A percentile compares a stretch with the other conserved stretches of the same genome.
Conservation (phyloP, 1,284 basidiomycete genomes). For the Apiotrichum sp. region DNA sequence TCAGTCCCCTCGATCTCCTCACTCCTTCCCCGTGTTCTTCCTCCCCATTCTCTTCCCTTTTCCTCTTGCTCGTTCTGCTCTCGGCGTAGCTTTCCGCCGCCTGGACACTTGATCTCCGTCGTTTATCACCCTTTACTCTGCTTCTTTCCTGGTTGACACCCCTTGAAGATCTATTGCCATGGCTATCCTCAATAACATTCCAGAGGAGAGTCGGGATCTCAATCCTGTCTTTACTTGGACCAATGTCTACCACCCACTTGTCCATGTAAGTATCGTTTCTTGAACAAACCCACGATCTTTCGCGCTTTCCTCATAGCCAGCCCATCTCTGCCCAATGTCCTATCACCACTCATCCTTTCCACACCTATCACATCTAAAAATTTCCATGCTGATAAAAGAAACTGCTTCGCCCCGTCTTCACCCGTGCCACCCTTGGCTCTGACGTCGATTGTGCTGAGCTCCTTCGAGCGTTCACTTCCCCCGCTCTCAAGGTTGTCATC, state of each 20-base stretch:
- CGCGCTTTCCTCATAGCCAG: too few species aligned
- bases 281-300: too few species aligned
- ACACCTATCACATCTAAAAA: too few species aligned
- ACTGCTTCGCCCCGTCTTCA: conserved; percentile 4
- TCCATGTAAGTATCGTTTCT: not conserved
- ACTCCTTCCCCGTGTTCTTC: not conserved
- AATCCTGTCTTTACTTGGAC: not conserved
- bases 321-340: too few species aligned
- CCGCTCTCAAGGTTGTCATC: not conserved
- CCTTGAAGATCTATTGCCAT: too few species aligned
- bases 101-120: not conserved
- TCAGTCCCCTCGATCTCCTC: too few species aligned
- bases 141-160: not conserved
- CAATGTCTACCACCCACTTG: not conserved
- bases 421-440: conserved; percentile 2
- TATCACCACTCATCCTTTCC: too few species aligned
- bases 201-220: not conserved
- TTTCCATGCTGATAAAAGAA: not conserved
- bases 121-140: too few species aligned
- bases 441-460: conserved; percentile 7
- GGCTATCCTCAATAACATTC: not conserved
- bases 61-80: not conserved
- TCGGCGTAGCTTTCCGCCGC: too few species aligned
- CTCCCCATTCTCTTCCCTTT: not conserved
- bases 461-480: not conserved